These are phyloP conservation scores for Fusarium sp. DNA, from an alignment of 2,329 filamentous ascomycete genomes.

Conservation along the genomic window DNA sequence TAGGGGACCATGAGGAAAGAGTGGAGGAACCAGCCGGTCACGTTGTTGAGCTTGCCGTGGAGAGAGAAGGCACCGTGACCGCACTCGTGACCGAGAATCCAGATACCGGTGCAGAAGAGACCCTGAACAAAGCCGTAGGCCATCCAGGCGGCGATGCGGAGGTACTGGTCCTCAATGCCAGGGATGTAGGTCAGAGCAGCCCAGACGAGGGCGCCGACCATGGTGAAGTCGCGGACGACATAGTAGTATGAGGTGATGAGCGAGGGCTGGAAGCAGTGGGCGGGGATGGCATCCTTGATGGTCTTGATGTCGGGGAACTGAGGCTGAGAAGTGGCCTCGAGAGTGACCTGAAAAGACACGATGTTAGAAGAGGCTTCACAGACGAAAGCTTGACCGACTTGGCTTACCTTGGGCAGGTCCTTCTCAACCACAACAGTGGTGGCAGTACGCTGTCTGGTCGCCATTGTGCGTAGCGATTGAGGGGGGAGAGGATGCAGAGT, in stretches of 20 bases:
- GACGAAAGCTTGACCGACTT: slow-evolving; percentile 3
- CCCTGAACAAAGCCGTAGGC: slow-evolving; percentile 74
- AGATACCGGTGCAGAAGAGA: slow-evolving; percentile 74
- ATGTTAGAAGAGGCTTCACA: slow-evolving; percentile 9
- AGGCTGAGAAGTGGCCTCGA: slow-evolving; percentile 38
- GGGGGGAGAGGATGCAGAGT: slow-evolving; percentile 4
- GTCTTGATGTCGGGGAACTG: slow-evolving; percentile 49
- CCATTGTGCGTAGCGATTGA: slow-evolving; percentile 33
- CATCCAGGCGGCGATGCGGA: slow-evolving; percentile 65
- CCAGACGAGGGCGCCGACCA: slow-evolving; percentile 62
- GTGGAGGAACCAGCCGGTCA: slow-evolving; percentile 74
- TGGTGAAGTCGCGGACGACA: slow-evolving; percentile 66
- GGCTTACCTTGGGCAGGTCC: slow-evolving; percentile 30
- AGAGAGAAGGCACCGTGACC: slow-evolving; percentile 77
- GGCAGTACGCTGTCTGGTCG: slow-evolving; percentile 45
- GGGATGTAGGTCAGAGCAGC: slow-evolving; percentile 67
- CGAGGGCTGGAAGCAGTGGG: slow-evolving; percentile 71
- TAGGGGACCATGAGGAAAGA: slow-evolving; percentile 75
- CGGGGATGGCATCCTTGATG: slow-evolving; percentile 64
- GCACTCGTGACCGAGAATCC: slow-evolving; percentile 78
- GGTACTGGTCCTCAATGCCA: slow-evolving; percentile 57
- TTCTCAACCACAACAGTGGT: slow-evolving; percentile 41
- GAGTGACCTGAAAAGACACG: slow-evolving; percentile 24
- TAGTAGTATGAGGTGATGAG: slow-evolving; percentile 65
- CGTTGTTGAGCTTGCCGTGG: slow-evolving; percentile 67